These are phyloP conservation scores for Quercus engelmannii DNA, from an alignment of 306 rosid genomes.

Conservation along the genomic window DNA sequence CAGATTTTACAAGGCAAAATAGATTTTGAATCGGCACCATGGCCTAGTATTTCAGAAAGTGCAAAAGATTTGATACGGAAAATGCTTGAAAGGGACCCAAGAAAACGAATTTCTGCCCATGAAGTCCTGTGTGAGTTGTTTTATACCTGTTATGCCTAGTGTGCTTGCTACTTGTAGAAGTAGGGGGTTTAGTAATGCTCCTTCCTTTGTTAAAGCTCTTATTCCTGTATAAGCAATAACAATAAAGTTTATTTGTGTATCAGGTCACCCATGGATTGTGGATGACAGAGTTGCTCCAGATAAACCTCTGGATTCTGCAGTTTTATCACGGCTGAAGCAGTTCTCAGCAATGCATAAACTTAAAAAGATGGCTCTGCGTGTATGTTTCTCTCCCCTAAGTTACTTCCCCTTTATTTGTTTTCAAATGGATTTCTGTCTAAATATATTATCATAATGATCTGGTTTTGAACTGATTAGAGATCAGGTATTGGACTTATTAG, in stretches of 20 bases:
- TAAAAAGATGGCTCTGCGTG: slow-evolving; percentile 88
- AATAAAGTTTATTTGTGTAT: slow-evolving; percentile 15
- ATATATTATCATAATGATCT: slow-evolving; percentile 1
- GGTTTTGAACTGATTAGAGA: slow-evolving; percentile 1
- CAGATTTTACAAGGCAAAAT: slow-evolving; percentile 67
- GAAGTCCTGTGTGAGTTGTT: slow-evolving; percentile 77
- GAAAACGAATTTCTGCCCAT: slow-evolving; percentile 68
- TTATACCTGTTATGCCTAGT: slow-evolving; percentile 8
- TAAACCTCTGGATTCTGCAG: slow-evolving; percentile 86
- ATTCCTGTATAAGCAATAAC: slow-evolving; percentile 8
- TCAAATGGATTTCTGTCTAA: slow-evolving; percentile 15
- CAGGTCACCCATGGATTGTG: slow-evolving; percentile 90
- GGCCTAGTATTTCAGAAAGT: slow-evolving; percentile 80
- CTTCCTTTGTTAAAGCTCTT: slow-evolving; percentile 8
- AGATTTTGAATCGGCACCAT: slow-evolving; percentile 77
- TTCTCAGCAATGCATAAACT: slow-evolving; percentile 89
- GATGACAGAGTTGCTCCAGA: slow-evolving; percentile 90
- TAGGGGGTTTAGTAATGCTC: slow-evolving; percentile 1
- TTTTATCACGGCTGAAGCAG: slow-evolving; percentile 82
- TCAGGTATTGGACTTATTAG: not conserved
- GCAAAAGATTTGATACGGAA: slow-evolving; percentile 68
- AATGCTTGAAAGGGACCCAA: slow-evolving; percentile 86
- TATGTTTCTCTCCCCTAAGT: slow-evolving; percentile 21
- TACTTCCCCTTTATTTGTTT: not conserved
- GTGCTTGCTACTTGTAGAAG: slow-evolving; percentile 12